Base-by-base conservation (phyloP, 192 early-diverging fungal genomes). In the Jimgerdemannia flammicorona region DNA sequence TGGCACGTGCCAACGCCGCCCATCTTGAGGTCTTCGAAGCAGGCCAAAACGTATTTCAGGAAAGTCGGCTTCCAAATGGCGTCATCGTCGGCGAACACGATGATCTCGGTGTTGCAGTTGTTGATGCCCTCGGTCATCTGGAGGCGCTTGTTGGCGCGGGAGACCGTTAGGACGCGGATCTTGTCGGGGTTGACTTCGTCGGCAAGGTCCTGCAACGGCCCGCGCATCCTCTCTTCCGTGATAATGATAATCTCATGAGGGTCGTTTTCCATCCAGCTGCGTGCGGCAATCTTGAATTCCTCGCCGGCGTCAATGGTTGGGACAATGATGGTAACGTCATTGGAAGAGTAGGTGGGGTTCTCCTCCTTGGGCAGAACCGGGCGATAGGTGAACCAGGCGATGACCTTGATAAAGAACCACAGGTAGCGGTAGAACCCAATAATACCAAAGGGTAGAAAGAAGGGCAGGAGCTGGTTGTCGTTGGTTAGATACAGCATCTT, bases 261-360 rank as follows among this genome's bases (percentile, higher is more conserved):
- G 3, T 89, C 82, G 75, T 79, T 82, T 44, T 70, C 80, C 9
- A 93, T 78, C 91, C 91, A 93, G 10, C 86, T 87, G 43, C 79
- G 80, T n/a, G 91, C 83, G 19, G 91, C 91, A 42, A 88, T 78
- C 75, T 91, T 90, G 78, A 92, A 90, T 71, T 91, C 90, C 41
- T 90, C 90, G 67, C 91, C 91, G 11, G 90, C 90, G 80, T 93
- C 91, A 74, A 93, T 93, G 44, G 91, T 93, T 14, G 90, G 89
- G 2, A 93, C 90, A 67, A 91, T 75, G 77, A 93, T 90, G 40
- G 90, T 93, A 10, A 91, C 91, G 67, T 93, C 90, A 70, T 86
- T 82, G 4, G 89, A 29, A 18, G 67, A 74, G 81, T 89, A 91
- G 59, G 86, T 87, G 18, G 91, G 90, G 43, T 87, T 82, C 9